Evolutionary conservation across 495 filamentous ascomycete genomes (phyloP), one percentile per base, ranked within the genome.

Genomic region (Poronia punctata): DNA sequence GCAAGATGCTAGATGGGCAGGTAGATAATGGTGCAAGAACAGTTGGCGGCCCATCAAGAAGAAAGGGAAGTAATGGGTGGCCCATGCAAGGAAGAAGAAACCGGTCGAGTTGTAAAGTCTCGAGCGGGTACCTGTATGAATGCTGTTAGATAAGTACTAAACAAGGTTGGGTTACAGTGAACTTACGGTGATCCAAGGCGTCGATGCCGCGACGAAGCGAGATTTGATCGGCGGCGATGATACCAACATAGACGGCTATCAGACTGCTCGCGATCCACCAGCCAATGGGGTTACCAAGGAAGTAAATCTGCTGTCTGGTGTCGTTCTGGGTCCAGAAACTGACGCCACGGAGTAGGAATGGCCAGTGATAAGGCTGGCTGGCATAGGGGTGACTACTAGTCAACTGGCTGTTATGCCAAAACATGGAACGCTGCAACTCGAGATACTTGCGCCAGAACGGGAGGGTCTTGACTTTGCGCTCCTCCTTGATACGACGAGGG

Each of bases 321-420:
- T 95, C 88, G 60, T 90, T 92, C 60, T 98, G 84, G 7, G 92
- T 98, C 92, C 92, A 98, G 80, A 98, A 98, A 60, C 88, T 95
- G 45, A 98, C 93, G 54, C 92, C 92, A 9, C 93, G 81, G 25
- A 98, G 71, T 46, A 98, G 72, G 78, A 97, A 96, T 1, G 92
- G 92, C 92, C 92, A 98, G 53, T 92, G 84, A 66, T 89, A 86
- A n/a, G 92, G 92, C 55, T 86, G 81, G 48, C 84, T 92, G 18
- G 92, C 80, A 55, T 98, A 98, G 1, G 92, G 92, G 60, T 98
- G 92, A 55, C 86, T 93, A 66, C 85, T 90, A 24, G 92, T 98
- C 58, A 98, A 67, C 47, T 92, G 89, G 63, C 89, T 97, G 72
- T 98, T 98, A 70, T 98, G 92, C 76, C 78, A 89, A 77, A 98